A percentile compares a stretch with the other conserved stretches of the same genome.
phyloP scores from a whole-genome alignment of 495 filamentous ascomycete genomes.

The Astrothelium subdiscretum region DNA sequence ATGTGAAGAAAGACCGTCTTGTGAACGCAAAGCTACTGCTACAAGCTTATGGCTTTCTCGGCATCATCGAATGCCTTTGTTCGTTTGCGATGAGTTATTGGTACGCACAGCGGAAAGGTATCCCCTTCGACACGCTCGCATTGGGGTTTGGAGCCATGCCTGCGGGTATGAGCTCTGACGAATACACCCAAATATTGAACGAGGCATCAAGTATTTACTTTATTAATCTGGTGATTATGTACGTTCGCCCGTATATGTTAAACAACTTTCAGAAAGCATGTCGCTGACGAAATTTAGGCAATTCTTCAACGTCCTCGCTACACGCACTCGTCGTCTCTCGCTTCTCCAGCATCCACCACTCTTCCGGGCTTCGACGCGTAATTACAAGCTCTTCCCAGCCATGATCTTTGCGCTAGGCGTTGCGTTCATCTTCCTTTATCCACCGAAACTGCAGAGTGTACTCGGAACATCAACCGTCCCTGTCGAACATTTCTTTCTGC shows the following conservation, averaged over 20 bases:
- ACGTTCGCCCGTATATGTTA: too few relatives aligned
- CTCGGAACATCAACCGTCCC: conserved; percentile 46
- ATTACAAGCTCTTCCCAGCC: conserved; percentile 52
- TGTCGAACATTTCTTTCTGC: conserved; percentile 55
- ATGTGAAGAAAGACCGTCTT: conserved; percentile 25
- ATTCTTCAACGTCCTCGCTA: conserved; percentile 56
- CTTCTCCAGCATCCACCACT: conserved; percentile 44
- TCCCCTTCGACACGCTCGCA: conserved; percentile 46
- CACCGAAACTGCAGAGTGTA: conserved; percentile 42
- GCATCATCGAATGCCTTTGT: conserved; percentile 41
- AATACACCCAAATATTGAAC: conserved; percentile 37
- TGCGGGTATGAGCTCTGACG: conserved; percentile 34
- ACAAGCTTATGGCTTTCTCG: conserved; percentile 40
- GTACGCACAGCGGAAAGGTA: conserved; percentile 47
- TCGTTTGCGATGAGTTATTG: conserved; percentile 58
- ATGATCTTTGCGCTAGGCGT: conserved; percentile 51
- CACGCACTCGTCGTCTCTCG: conserved; percentile 50
- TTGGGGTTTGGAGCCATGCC: conserved; percentile 47
- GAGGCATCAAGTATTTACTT: conserved; percentile 59
- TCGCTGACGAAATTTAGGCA: conserved; percentile 28
- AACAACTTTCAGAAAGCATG: too few relatives aligned
- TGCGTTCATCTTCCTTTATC: conserved; percentile 52
- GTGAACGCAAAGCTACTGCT: conserved; percentile 40
- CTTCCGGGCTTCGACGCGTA: conserved; percentile 31
- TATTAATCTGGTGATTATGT: conserved; percentile 58